Evolutionary conservation across 345 rosid genomes (phyloP).

Genomic region (Pseudoturritis turrita): DNA sequence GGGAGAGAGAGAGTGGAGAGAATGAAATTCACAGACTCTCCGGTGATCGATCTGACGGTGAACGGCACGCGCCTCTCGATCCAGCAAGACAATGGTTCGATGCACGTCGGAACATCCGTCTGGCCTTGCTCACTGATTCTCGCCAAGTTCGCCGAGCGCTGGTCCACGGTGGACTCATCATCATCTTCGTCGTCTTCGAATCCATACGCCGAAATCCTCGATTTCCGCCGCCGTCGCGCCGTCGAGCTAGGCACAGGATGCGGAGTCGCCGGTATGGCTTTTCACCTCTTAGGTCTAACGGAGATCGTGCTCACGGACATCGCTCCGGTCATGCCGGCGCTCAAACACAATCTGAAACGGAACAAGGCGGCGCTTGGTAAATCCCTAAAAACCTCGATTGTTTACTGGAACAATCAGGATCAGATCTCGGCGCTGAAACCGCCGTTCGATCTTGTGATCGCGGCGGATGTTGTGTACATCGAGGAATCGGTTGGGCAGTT

Average conservation of each 20-base stretch:
- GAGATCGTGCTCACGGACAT: conserved; percentile 82
- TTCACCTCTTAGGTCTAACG: conserved; percentile 65
- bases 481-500: conserved; percentile 62
- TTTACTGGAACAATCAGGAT: conserved; percentile 63
- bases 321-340: conserved; percentile 86
- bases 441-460: conserved; percentile 76
- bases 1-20: neutral
- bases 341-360: conserved; percentile 86
- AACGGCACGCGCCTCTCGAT: conserved; percentile 54
- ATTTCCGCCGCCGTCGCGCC: conserved; percentile 58
- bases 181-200: conserved; percentile 31
- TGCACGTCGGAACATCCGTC: conserved; percentile 93
- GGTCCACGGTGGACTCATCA: conserved; percentile 43
- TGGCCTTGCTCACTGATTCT: conserved; percentile 93
- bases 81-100: conserved; percentile 79
- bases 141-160: conserved; percentile 86
- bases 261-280: conserved; percentile 89
- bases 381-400: conserved; percentile 49
- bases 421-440: conserved; percentile 64
- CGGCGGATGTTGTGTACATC: conserved; percentile 85
- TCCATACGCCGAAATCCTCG: conserved; percentile 66
- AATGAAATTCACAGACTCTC: conserved; percentile 93
- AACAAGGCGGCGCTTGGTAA: conserved; percentile 69
- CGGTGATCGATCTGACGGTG: conserved; percentile 70
- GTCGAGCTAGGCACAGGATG: conserved; percentile 89